Evolutionary conservation across 805 yeast genomes (phyloP), one percentile per base, ranked within the genome.

Genomic region (Saturnispora mendoncae): DNA sequence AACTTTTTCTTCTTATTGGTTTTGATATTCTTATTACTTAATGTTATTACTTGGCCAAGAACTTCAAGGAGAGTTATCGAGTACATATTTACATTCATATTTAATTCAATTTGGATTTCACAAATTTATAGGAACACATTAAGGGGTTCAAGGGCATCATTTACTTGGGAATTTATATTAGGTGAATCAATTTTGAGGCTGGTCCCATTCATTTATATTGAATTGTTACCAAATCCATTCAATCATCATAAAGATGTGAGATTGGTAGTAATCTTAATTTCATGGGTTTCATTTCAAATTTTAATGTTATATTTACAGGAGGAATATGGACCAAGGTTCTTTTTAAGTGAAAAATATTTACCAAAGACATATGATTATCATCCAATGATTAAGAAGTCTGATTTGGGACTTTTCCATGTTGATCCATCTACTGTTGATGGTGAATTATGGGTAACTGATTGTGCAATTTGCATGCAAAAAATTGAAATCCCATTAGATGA

Each of bases 361-460:
- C 94, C 95, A n/a, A 74, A 80, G 47, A 77, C 88, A 0, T 87
- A 86, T 54, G 80, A 85, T 48, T 88, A 88, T 54, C 95, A 87
- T 56, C 86, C 84, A 4, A 53, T 77, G 0, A 58, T 84, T 13
- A 67, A 69, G 2, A 66, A 72, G 32, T 65, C 66, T 21, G 90
- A 83, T 50, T 55, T 82, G 40, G 62, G 64, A 33, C 81, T 80
- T 6, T 78, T 75, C 51, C 74, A 78, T 15, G 62, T 61, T 30
- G 57, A 65, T 35, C 56, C 58, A 2, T 46, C 51, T 13, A 52
- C 48, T n/a, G 44, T 45, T 21, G 50, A 33, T 39, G 40, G 45
- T 53, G 63, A 40, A 56, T 64, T 60, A 38, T 73, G 75, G 52
- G 64, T 72, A 38, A 71, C 78, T 8, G 92, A 81, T 49, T 88